Evolutionary conservation across 2,329 filamentous ascomycete species (phyloP), one percentile per base, ranked within the genome.

Genomic region (Metarhizium robertsii): DNA sequence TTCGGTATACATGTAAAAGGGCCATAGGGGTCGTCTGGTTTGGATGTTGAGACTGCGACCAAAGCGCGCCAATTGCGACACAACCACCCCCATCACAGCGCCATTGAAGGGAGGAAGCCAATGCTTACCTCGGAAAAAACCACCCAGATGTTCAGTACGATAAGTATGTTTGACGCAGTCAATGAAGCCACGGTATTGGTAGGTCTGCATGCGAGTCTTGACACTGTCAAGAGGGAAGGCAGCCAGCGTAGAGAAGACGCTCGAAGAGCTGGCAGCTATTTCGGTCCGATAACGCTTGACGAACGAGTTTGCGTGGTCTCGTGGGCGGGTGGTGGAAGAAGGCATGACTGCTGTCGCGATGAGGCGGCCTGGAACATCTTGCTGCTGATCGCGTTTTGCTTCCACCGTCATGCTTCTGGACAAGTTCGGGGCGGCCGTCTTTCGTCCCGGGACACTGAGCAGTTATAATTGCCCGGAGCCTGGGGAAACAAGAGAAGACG

Each of bases 141-240:
- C 88, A 51, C 79, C 75, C 43, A 85, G 70, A 38, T 86, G 86
- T 73, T 94, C 90, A 6, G 78, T 84, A 57, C 77, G 79, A 71
- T 94, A 94, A 10, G 89, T 92, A 62, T 88, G 80, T 59, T 78
- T 79, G 53, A 91, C 82, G 67, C 88, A 92, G 69, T 90, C 85
- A 66, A 80, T 71, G 70, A 88, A 90, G 61, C 81, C 88, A 61
- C 80, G 78, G 72, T 88, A 92, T 60, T 87, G 84, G 72, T 94
- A 92, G 61, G 87, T 88, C 75, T 95, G 90, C 84, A 94, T 90
- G 66, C 90, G 87, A 55, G 88, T 92, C 77, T 95, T 95, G 68
- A 92, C 86, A 64, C 90, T 92, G 70, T 95, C 90, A 62, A 95
- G 81, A 25, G 90, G 90, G 67, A 92, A 95, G n/a, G 89, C 87